phyloP scores from a whole-genome alignment of 2,329 filamentous ascomycete species.

The Nemania sp. region DNA sequence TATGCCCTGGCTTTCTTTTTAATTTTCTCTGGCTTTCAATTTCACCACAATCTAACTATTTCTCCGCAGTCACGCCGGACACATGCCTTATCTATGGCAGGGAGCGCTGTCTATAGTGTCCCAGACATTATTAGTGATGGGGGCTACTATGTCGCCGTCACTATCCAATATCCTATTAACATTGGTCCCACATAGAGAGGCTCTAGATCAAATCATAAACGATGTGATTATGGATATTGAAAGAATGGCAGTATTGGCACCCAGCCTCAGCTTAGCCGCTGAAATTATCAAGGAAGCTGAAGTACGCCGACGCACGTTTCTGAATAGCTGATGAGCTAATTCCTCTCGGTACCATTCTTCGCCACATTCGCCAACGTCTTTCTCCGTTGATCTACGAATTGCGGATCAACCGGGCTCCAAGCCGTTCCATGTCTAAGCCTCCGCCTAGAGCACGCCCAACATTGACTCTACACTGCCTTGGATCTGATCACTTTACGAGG shows the following conservation, averaged over 20 bases:
- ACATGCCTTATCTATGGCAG: constrained; percentile 86
- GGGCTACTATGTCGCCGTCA: constrained; percentile 77
- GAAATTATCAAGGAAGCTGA: constrained; percentile 83
- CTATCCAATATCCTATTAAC: constrained; percentile 66
- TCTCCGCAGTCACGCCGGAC: constrained; percentile 69
- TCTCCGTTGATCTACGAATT: constrained; percentile 14
- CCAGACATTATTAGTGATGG: constrained; percentile 81
- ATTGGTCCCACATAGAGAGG: constrained; percentile 58
- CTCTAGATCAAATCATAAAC: constrained; percentile 76
- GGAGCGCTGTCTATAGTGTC: constrained; percentile 81
- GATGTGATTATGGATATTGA: constrained; percentile 77
- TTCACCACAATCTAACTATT: constrained; percentile 43
- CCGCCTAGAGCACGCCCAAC: constrained; percentile 8
- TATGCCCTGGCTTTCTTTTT: constrained; percentile 5
- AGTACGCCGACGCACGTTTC: constrained; percentile 66
- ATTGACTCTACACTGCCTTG: constrained; percentile 3
- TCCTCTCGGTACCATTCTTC: constrained; percentile 21
- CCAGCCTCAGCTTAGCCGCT: constrained; percentile 73
- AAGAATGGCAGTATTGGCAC: constrained; percentile 72
- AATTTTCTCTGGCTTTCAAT: constrained; percentile 29
- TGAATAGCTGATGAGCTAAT: constrained; percentile 50
- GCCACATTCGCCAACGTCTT: constrained; percentile 14
- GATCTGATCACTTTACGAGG: constrained; percentile 4
- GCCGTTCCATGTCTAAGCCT: constrained; percentile 17
- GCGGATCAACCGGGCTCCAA: constrained; percentile 8